A percentile compares a stretch with the other conserved stretches of the same genome.
These are phyloP conservation scores for Pythium plurisporium DNA, from an alignment of 352 stramenopile genomes.

Conservation along the genomic window DNA sequence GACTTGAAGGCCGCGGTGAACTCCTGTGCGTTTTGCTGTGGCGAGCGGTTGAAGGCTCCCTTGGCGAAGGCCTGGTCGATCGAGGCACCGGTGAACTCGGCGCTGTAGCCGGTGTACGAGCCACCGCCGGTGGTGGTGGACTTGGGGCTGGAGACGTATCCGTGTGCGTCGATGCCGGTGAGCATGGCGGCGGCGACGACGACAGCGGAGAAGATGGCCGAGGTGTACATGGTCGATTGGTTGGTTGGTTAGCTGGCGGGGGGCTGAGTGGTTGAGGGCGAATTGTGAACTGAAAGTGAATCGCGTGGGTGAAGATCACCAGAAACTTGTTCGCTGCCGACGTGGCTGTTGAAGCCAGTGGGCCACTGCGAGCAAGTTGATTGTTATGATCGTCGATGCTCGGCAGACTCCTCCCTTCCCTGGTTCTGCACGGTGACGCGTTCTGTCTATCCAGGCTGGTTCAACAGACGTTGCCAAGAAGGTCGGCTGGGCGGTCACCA, in stretches of 20 bases:
- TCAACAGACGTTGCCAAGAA: too few species aligned
- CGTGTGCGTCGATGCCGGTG: slow-evolving; percentile 15
- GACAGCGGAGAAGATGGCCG: background rate
- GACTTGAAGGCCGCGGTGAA: slow-evolving; percentile 8
- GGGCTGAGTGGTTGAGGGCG: background rate
- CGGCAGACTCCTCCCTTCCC: too few species aligned
- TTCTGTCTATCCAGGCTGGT: too few species aligned
- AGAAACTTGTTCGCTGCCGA: background rate
- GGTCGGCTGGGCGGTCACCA: too few species aligned
- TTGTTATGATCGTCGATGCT: background rate
- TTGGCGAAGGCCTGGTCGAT: slow-evolving; percentile 27
- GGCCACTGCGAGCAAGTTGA: background rate
- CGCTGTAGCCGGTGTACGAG: slow-evolving; percentile 26
- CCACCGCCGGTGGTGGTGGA: slow-evolving; percentile 20
- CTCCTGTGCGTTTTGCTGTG: slow-evolving; percentile 8
- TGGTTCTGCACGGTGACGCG: too few species aligned
- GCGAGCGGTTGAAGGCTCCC: slow-evolving; percentile 26
- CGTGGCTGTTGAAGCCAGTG: background rate
- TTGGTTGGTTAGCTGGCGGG: too few species aligned
- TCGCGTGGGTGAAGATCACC: background rate
- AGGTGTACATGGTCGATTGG: slow-evolving; percentile 1
- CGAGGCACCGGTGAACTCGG: slow-evolving; percentile 25
- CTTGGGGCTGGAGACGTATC: slow-evolving; percentile 25
- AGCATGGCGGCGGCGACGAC: background rate
- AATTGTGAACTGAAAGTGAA: background rate